phyloP scores from a whole-genome alignment of 2,329 filamentous ascomycete genomes.

The Scolecobasidium constrictum region DNA sequence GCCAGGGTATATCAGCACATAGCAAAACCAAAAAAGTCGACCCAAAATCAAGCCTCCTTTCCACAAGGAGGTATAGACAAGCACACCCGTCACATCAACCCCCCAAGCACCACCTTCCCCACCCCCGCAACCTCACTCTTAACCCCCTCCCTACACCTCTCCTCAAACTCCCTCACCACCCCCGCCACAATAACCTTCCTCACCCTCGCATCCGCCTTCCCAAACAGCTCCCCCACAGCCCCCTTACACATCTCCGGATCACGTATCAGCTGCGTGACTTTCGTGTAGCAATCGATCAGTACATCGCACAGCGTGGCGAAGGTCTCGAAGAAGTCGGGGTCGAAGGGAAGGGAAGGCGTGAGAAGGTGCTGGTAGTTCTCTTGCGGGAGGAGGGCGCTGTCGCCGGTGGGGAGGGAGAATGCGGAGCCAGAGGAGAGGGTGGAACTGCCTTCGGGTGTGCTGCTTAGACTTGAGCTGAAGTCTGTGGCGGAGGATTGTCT shows the following conservation, averaged over 20 bases:
- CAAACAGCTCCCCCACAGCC: slow-evolving; percentile 68
- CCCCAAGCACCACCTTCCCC: slow-evolving; percentile 79
- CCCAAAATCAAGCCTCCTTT: no score
- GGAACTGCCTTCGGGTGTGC: slow-evolving; percentile 3
- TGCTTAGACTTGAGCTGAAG: slow-evolving; percentile 5
- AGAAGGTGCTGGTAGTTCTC: slow-evolving; percentile 40
- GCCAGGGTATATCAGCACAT: no score
- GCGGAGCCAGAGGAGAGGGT: slow-evolving; percentile 22
- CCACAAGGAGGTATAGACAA: no score
- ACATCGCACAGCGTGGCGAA: slow-evolving; percentile 94
- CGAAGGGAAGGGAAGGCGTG: slow-evolving; percentile 87
- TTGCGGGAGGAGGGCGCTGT: slow-evolving; percentile 17
- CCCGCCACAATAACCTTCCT: slow-evolving; percentile 82
- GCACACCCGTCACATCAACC: slow-evolving; percentile 68
- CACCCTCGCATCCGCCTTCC: slow-evolving; percentile 76
- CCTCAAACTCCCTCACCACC: slow-evolving; percentile 87
- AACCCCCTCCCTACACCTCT: slow-evolving; percentile 62
- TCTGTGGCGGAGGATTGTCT: slow-evolving; percentile 50
- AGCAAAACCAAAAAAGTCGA: no score
- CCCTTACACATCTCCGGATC: slow-evolving; percentile 56
- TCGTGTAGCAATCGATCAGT: slow-evolving; percentile 81
- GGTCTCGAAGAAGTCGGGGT: slow-evolving; percentile 93
- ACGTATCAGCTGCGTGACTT: slow-evolving; percentile 64
- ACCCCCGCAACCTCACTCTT: slow-evolving; percentile 77
- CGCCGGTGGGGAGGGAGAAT: no score